Conservation (phyloP, 495 filamentous ascomycete genomes). For the Lindgomyces ingoldianus region DNA sequence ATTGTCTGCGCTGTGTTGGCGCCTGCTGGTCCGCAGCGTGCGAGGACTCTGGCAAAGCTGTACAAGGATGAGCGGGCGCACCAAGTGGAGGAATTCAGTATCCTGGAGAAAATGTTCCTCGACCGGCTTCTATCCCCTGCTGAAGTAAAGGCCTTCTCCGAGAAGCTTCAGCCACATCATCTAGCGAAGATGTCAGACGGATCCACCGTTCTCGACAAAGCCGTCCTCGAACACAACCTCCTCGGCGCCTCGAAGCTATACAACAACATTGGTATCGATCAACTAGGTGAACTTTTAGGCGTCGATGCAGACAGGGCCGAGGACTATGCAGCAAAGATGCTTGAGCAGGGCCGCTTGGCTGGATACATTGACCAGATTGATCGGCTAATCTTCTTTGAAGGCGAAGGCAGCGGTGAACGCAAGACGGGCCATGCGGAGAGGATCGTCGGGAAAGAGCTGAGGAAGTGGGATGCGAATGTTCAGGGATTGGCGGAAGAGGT, state of each 20-base stretch:
- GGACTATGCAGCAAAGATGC: constrained; percentile 89
- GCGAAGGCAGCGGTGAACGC: constrained; percentile 66
- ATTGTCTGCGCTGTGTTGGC: constrained; percentile 94
- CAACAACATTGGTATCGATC: constrained; percentile 80
- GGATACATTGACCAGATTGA: constrained; percentile 96
- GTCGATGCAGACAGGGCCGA: constrained; percentile 82
- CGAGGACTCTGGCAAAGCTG: constrained; percentile 72
- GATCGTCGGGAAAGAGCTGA: constrained; percentile 65
- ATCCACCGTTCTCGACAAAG: constrained; percentile 88
- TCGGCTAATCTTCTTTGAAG: constrained; percentile 80
- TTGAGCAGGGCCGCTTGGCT: constrained; percentile 83
- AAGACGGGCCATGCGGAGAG: constrained; percentile 59
- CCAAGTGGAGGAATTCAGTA: constrained; percentile 75
- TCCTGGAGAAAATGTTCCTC: constrained; percentile 97
- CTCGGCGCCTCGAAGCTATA: constrained; percentile 84
- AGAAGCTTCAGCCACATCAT: constrained; percentile 81
- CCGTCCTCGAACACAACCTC: constrained; percentile 94
- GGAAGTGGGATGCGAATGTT: constrained; percentile 87
- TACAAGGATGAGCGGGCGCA: constrained; percentile 91
- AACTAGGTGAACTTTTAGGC: constrained; percentile 74
- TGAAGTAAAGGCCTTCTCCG: constrained; percentile 83
- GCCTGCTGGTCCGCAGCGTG: constrained; percentile 83
- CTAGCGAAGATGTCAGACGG: constrained; percentile 86
- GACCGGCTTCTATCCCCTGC: constrained; percentile 77
- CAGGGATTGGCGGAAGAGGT: constrained; percentile 83